Percentiles rank a stretch among this genome's conserved stretches.
Conservation (phyloP, 768 basidiomycete genomes). For the Boletus speciosus region DNA sequence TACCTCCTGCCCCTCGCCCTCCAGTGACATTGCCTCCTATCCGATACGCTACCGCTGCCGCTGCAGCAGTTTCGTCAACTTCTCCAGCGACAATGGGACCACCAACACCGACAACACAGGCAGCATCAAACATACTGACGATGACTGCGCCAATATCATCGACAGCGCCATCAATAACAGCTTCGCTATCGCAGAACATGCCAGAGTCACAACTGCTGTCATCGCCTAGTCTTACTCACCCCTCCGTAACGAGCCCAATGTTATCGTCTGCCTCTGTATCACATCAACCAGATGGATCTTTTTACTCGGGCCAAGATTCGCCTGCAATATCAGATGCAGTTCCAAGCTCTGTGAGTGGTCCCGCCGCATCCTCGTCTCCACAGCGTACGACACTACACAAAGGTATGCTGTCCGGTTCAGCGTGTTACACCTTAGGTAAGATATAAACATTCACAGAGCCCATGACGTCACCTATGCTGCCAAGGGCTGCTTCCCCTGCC, state of each 20-base stretch:
- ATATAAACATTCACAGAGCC: conserved; percentile 37
- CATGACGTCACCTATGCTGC: conserved; percentile 42
- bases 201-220: conserved; percentile 44
- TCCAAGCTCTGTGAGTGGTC: conserved; percentile 41
- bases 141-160: conserved; percentile 38
- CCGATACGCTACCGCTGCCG: conserved; percentile 90
- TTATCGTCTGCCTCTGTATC: conserved; percentile 66
- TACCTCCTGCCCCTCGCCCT: conserved; percentile 54
- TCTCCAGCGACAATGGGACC: conserved; percentile 22
- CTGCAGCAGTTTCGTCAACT: conserved; percentile 35
- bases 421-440: conserved; percentile 15
- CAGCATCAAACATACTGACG: conserved; percentile 33
- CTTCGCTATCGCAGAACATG: conserved; percentile 32
- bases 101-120: conserved; percentile 33
- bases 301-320: conserved; percentile 69
- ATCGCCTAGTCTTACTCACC: conserved; percentile 84
- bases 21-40: conserved; percentile 69
- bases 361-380: conserved; percentile 59
- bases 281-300: conserved; percentile 63
- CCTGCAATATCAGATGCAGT: conserved; percentile 70
- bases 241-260: conserved; percentile 78
- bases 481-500: conserved; percentile 41
- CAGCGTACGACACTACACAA: conserved; percentile 45
- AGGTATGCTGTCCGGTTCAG: conserved; percentile 38
- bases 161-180: conserved; percentile 37